A percentile compares a stretch with the other conserved stretches of the same genome.
phyloP scores from a whole-genome alignment of 1,284 basidiomycete species.

The Ganoderma sinense region DNA sequence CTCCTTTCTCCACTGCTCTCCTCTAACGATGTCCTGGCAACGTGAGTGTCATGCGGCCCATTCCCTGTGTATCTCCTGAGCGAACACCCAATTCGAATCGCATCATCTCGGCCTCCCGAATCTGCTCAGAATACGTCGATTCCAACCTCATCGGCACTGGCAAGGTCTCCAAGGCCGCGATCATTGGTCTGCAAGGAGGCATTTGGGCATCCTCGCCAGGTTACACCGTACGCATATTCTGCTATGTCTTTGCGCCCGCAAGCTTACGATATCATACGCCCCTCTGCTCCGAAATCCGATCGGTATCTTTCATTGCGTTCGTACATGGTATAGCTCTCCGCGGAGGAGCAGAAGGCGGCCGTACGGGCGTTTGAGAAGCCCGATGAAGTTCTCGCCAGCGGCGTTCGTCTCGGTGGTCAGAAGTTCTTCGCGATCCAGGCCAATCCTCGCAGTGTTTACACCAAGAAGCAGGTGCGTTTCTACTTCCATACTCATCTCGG shows the following conservation, averaged over 20 bases:
- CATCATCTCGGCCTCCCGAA: slow-evolving; percentile 5
- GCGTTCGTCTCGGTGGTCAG: slow-evolving; percentile 74
- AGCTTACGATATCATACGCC: neutral
- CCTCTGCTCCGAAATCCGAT: neutral
- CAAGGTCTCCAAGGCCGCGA: slow-evolving; percentile 83
- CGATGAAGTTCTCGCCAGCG: slow-evolving; percentile 57
- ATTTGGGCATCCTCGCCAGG: slow-evolving; percentile 85
- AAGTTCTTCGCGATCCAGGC: slow-evolving; percentile 86
- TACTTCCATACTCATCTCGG: neutral
- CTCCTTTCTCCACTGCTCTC: slow-evolving; percentile 10
- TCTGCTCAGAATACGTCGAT: slow-evolving; percentile 83
- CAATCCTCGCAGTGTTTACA: slow-evolving; percentile 72
- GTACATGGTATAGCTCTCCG: slow-evolving; percentile 60
- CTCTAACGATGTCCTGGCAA: slow-evolving; percentile 47
- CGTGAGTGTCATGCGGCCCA: slow-evolving; percentile 30
- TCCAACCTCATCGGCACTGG: slow-evolving; percentile 82
- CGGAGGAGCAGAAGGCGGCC: slow-evolving; percentile 80
- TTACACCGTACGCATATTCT: slow-evolving; percentile 67
- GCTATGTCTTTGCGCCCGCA: neutral
- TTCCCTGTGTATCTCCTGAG: too few species aligned
- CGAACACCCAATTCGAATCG: slow-evolving; percentile 1
- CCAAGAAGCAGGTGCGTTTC: slow-evolving; percentile 79
- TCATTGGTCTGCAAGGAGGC: slow-evolving; percentile 86
- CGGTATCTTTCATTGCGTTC: neutral
- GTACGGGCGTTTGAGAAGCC: slow-evolving; percentile 61